Percentiles rank a stretch among this genome's conserved stretches.
Conservation (phyloP, 192 early-diverging fungal species). For the Podila clonocystis region DNA sequence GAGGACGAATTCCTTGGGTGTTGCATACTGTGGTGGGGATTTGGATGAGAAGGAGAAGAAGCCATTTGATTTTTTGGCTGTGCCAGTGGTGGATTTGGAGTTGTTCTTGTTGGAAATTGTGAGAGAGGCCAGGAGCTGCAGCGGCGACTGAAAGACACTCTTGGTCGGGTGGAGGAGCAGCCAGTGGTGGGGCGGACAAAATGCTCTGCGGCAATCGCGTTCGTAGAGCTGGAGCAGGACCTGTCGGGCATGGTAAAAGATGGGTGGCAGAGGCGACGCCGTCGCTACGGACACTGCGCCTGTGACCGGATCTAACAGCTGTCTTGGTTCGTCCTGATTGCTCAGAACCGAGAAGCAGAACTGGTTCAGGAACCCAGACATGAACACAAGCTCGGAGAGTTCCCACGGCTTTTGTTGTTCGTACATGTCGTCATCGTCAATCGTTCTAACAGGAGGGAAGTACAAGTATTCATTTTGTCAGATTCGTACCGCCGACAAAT, state of each 20-base stretch:
- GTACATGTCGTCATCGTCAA: conserved; percentile 73
- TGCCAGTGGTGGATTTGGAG: conserved; percentile 19
- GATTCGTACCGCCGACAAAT: background rate
- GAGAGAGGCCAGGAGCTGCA: conserved; percentile 45
- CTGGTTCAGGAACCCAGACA: conserved; percentile 69
- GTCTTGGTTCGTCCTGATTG: conserved; percentile 18
- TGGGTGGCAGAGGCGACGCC: conserved; percentile 17
- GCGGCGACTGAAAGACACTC: conserved; percentile 49
- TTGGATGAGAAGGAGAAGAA: conserved; percentile 40
- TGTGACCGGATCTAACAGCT: background rate
- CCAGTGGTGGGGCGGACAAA: conserved; percentile 71
- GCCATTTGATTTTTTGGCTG: conserved; percentile 13
- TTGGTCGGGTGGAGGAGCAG: conserved; percentile 57
- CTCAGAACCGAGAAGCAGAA: conserved; percentile 71
- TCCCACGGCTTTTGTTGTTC: conserved; percentile 66
- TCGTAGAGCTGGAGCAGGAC: conserved; percentile 79
- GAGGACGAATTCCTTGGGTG: conserved; percentile 51
- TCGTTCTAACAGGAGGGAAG: conserved; percentile 46
- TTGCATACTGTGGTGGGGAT: conserved; percentile 30
- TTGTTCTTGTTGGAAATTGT: conserved; percentile 25
- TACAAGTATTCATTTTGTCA: too few relatives aligned
- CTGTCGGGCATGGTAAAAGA: conserved; percentile 59
- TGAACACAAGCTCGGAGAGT: conserved; percentile 56
- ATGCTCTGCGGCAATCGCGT: conserved; percentile 63
- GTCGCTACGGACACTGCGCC: background rate